Percentiles rank a stretch among this genome's conserved stretches.
Evolutionary conservation across 305 asterid genomes (phyloP).

Genomic region (Salvia sclarea): DNA sequence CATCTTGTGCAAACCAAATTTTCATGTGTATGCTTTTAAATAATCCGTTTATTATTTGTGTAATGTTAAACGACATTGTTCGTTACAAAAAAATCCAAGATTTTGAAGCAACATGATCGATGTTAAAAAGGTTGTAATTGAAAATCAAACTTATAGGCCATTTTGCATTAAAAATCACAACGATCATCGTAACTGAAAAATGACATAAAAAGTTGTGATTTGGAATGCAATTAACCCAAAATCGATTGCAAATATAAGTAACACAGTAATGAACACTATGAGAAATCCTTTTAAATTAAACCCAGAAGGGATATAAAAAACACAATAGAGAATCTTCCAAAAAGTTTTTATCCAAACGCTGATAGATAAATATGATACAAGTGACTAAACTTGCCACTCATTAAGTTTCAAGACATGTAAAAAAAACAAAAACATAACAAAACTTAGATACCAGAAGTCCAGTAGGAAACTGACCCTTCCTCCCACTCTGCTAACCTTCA

Average conservation of each 20-base stretch:
- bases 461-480: neutral
- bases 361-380: constrained; percentile 18
- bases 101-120: too few species aligned
- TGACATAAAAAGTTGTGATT: neutral
- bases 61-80: too few species aligned
- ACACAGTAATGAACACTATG: neutral
- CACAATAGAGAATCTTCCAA: neutral
- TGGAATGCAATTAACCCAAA: neutral
- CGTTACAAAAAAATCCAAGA: too few species aligned
- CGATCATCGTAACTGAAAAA: too few species aligned
- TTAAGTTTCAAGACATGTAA: neutral
- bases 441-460: neutral
- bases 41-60: too few species aligned
- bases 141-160: too few species aligned
- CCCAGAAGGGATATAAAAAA: neutral
- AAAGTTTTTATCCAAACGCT: neutral
- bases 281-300: too few species aligned
- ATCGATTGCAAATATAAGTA: neutral
- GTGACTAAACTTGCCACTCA: neutral
- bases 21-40: too few species aligned
- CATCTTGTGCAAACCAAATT: neutral
- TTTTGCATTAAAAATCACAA: too few species aligned
- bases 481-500: neutral
- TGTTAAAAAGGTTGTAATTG: too few species aligned
- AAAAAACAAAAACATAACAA: neutral